These are phyloP conservation scores for Closterium sp. DNA, from an alignment of 139 green algal species.

Conservation along the genomic window DNA sequence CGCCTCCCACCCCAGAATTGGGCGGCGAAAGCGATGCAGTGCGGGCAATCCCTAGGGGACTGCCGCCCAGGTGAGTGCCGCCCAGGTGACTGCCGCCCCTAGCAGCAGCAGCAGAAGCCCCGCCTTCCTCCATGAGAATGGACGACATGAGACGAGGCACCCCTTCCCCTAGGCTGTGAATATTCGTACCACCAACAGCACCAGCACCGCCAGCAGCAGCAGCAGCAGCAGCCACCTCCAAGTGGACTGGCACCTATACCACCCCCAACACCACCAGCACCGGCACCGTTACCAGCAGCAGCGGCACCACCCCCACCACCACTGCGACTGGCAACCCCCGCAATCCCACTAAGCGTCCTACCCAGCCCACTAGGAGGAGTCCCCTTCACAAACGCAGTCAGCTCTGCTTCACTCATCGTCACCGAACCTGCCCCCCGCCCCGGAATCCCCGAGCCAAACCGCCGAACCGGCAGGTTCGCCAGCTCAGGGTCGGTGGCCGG, in stretches of 20 bases:
- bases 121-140: neutral
- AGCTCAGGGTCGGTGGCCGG: neutral
- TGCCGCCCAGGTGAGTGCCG: no score
- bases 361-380: neutral
- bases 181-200: neutral
- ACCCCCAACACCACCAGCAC: neutral
- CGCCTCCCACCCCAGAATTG: neutral
- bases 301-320: neutral
- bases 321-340: neutral
- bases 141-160: neutral
- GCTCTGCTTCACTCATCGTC: neutral
- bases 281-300: no score
- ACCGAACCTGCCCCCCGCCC: neutral
- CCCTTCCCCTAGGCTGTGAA: neutral
- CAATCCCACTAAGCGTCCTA: neutral
- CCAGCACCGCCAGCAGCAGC: neutral
- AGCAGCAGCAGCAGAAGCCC: neutral
- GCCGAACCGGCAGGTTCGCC: neutral
- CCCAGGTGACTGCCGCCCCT: no score
- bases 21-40: neutral
- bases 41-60: neutral
- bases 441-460: neutral
- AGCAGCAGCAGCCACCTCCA: no score
- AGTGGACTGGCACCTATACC: neutral
- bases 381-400: neutral